A percentile compares a stretch with the other conserved stretches of the same genome.
Evolutionary conservation across 768 basidiomycete genomes (phyloP).

Genomic region (Tephrocybe sp.): DNA sequence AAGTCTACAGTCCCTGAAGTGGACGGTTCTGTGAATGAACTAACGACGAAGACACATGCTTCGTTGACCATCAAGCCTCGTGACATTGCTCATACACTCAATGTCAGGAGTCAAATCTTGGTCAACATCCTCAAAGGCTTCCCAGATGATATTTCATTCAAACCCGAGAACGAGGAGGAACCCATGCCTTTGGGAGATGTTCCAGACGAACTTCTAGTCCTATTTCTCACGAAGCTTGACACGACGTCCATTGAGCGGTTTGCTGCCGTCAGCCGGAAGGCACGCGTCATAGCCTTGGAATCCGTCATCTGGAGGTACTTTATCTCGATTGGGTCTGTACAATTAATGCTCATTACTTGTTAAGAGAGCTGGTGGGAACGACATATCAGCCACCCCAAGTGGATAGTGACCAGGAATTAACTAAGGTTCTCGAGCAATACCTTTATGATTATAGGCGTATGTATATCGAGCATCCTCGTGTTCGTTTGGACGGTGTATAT

Average conservation of each 20-base stretch:
- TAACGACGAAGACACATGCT: conserved; percentile 24
- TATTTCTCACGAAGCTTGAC: conserved; percentile 66
- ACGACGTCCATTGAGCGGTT: conserved; percentile 73
- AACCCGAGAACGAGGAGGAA: conserved; percentile 65
- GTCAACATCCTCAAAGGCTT: conserved; percentile 48
- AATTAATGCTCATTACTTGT: conserved; percentile 1
- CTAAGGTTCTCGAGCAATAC: conserved; percentile 49
- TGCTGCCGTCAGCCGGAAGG: conserved; percentile 68
- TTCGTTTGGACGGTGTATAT: conserved; percentile 87
- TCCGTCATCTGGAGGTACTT: conserved; percentile 72
- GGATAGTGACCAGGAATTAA: conserved; percentile 43
- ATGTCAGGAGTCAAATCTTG: conserved; percentile 35
- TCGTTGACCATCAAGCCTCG: conserved; percentile 23
- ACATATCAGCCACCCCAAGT: conserved; percentile 81
- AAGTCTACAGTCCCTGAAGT: conserved; percentile 3
- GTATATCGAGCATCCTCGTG: conserved; percentile 80
- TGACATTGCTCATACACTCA: conserved; percentile 13
- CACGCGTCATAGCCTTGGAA: conserved; percentile 70
- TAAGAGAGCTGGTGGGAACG: conserved; percentile 60
- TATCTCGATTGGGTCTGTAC: background rate
- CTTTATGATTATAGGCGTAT: conserved; percentile 67
- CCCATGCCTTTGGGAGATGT: conserved; percentile 53
- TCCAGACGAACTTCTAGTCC: conserved; percentile 75
- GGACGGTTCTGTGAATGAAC: conserved; percentile 21
- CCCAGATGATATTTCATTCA: conserved; percentile 50